Evolutionary conservation across 495 filamentous ascomycete genomes (phyloP).

Genomic region (Aspergillus wentii): DNA sequence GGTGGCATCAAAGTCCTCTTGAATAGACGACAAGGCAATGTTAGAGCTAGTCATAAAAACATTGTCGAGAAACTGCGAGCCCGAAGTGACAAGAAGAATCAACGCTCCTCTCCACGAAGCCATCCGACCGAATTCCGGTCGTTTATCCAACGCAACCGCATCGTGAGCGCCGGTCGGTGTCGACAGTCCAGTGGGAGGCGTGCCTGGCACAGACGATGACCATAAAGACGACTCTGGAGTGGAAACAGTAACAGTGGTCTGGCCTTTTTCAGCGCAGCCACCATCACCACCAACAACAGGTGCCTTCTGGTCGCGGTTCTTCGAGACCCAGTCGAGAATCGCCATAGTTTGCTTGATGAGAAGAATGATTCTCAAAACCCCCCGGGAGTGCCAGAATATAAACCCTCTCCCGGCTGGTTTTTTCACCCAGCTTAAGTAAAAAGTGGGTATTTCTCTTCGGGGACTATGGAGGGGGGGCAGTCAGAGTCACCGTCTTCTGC

Average conservation of each 20-base stretch:
- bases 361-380: not conserved
- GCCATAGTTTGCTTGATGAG: conserved; percentile 5
- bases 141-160: conserved; percentile 16
- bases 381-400: not conserved
- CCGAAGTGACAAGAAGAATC: conserved; percentile 32
- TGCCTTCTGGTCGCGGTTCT: conserved; percentile 2
- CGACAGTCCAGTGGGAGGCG: conserved; percentile 7
- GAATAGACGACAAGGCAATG: conserved; percentile 30
- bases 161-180: conserved; percentile 17
- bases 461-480: too few species aligned
- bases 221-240: conserved; percentile 9
- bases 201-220: conserved; percentile 2
- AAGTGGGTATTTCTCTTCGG: conserved; percentile 8
- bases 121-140: conserved; percentile 23
- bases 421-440: conserved; percentile 6
- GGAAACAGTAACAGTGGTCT: conserved; percentile 17
- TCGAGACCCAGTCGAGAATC: conserved; percentile 4
- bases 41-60: conserved; percentile 38
- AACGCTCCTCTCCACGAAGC: conserved; percentile 27
- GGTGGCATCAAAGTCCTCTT: conserved; percentile 28
- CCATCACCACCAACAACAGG: not conserved
- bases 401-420: too few species aligned
- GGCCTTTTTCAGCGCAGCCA: conserved; percentile 9
- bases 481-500: too few species aligned
- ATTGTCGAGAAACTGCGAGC: conserved; percentile 35